Evolutionary conservation across 2,329 filamentous ascomycete species (phyloP).

Genomic region (Diaporthe australafricana): DNA sequence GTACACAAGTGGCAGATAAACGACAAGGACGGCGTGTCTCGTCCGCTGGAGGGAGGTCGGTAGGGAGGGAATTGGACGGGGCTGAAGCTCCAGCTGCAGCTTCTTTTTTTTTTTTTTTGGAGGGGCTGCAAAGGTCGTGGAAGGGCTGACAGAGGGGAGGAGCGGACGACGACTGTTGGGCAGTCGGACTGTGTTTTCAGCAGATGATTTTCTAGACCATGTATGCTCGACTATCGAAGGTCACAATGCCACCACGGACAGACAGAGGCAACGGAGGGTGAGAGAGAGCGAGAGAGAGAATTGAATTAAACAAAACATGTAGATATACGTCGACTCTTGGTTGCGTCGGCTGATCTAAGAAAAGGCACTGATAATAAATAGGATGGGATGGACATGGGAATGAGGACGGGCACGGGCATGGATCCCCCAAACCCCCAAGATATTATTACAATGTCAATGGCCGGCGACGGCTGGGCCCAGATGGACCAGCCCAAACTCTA

Average conservation of each 20-base stretch:
- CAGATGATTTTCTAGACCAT: background rate
- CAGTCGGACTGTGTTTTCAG: background rate
- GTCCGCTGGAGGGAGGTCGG: background rate
- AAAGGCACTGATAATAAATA: slow-evolving; percentile 17
- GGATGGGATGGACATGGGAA: slow-evolving; percentile 6
- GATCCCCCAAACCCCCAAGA: background rate
- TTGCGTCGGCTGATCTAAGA: background rate
- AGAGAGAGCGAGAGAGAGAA: no score
- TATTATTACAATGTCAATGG: slow-evolving; percentile 7
- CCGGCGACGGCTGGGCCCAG: background rate
- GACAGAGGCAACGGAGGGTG: background rate
- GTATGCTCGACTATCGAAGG: background rate
- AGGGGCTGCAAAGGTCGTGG: background rate
- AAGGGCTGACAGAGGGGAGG: background rate
- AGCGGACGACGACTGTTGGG: background rate
- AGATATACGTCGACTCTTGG: background rate
- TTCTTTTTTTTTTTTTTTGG: background rate
- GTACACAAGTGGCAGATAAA: no score
- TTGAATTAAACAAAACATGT: no score
- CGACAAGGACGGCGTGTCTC: background rate
- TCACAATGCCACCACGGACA: background rate
- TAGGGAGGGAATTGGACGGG: background rate
- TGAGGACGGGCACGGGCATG: background rate
- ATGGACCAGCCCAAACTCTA: background rate
- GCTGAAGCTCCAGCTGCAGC: slow-evolving; percentile 3